A percentile compares a stretch with the other conserved stretches of the same genome.
Evolutionary conservation across 768 basidiomycete genomes (phyloP).

Genomic region (Boletellus ananiceps): DNA sequence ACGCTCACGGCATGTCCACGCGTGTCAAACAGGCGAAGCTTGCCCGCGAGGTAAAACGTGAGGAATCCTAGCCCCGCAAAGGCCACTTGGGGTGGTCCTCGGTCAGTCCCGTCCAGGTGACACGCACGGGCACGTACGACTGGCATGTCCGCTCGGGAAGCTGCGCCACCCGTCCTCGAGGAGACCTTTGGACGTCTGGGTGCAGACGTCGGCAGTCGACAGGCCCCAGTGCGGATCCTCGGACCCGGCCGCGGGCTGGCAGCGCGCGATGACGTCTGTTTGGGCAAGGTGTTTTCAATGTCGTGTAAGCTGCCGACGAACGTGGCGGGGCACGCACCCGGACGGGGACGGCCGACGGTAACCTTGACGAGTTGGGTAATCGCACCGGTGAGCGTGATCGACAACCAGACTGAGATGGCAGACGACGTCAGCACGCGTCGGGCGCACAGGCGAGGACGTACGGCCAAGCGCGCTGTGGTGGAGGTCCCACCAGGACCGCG

Average conservation of each 20-base stretch:
- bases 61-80: constrained; percentile 93
- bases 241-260: constrained; percentile 60
- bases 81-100: constrained; percentile 51
- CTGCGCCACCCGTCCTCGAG: constrained; percentile 84
- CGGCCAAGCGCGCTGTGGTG: constrained; percentile 55
- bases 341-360: constrained; percentile 84
- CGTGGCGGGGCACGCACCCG: constrained; percentile 42
- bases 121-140: constrained; percentile 45
- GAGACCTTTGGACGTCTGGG: constrained; percentile 52
- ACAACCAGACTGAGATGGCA: constrained; percentile 51
- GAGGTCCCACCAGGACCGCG: constrained; percentile 83
- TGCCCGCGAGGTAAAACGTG: constrained; percentile 83
- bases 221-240: constrained; percentile 68
- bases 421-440: not conserved
- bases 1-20: constrained; percentile 62
- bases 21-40: constrained; percentile 82
- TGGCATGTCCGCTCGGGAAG: constrained; percentile 89
- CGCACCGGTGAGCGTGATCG: constrained; percentile 67
- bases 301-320: not conserved
- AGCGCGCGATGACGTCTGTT: constrained; percentile 36
- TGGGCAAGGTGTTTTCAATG: not conserved
- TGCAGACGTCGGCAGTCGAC: constrained; percentile 70
- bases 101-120: not conserved
- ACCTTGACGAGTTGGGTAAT: constrained; percentile 82
- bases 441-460: constrained; percentile 5